phyloP scores from a whole-genome alignment of 1,284 basidiomycete genomes.

The Ustilago lituana region DNA sequence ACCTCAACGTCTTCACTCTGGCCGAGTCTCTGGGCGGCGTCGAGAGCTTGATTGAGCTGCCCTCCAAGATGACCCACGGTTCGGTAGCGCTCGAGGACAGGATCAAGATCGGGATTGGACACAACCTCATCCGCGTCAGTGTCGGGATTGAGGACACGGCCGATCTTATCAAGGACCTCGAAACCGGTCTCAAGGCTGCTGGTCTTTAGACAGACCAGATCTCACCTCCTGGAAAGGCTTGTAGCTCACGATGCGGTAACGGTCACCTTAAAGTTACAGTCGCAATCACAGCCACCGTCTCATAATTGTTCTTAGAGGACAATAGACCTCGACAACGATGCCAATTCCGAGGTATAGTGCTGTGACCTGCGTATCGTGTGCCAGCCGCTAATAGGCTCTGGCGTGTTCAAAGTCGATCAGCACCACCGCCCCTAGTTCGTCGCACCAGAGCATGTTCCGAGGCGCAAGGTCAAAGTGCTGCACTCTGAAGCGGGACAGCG shows the following conservation, averaged over 20 bases:
- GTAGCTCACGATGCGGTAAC: too few species aligned
- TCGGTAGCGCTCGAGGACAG: slow-evolving; percentile 77
- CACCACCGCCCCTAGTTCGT: background rate
- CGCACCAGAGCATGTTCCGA: slow-evolving; percentile 3
- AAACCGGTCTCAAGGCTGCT: slow-evolving; percentile 73
- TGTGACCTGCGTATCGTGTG: too few species aligned
- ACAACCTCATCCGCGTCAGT: slow-evolving; percentile 81
- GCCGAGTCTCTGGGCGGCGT: slow-evolving; percentile 92
- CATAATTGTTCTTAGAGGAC: too few species aligned
- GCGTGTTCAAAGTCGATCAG: slow-evolving; percentile 1
- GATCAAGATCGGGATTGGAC: slow-evolving; percentile 73
- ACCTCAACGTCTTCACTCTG: slow-evolving; percentile 79
- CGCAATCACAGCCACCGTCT: too few species aligned
- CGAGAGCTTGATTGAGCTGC: slow-evolving; percentile 82
- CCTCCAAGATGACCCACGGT: slow-evolving; percentile 69
- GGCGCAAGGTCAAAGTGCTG: background rate
- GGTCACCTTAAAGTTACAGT: too few species aligned
- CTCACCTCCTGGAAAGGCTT: too few species aligned
- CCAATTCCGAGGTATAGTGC: too few species aligned
- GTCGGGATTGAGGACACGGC: slow-evolving; percentile 89
- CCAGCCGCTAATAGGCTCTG: too few species aligned
- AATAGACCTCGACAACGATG: too few species aligned
- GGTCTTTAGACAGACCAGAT: slow-evolving; percentile 34
- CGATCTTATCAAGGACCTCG: slow-evolving; percentile 81
- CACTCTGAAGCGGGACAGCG: background rate